Evolutionary conservation across 2,329 filamentous ascomycete species (phyloP), one percentile per base, ranked within the genome.

Genomic region (Intubia oerlemansii): DNA sequence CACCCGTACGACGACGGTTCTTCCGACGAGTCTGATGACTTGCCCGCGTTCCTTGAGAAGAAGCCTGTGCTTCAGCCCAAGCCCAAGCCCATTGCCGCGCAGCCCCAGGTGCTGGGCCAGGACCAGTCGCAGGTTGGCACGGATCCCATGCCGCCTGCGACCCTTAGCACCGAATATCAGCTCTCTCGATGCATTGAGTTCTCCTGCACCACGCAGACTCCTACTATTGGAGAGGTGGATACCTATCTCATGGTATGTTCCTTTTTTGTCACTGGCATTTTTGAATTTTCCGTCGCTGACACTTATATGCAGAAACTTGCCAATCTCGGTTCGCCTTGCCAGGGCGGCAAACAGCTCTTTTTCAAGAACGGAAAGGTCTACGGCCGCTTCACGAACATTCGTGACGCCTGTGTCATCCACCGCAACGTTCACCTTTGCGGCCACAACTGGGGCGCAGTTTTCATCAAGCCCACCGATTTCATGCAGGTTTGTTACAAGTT

Each of bases 381-480:
- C 32, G 47, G 70, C 15, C 58, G 56, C 5, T 71, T 75, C 38
- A 49, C 55, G 6, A 69, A 76, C 39, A 59, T 72, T 28, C 57
- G 64, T 28, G 67, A 74, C 43, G 57, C 69, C 6, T 59, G 54
- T 29, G 51, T 54, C 18, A 54, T 61, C 7, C 51, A 57, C 32
- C 48, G 56, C 10, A 59, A 57, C 28, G 43, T 62, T 17, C 47
- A 51, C 2, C 38, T 56, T 12, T 44, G 50, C 19, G 49, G 50
- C 25, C 46, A 52, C 9, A 48, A 50, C 19, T 71, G 65, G 62
- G 42, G 44, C 26, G 47, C 55, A 12, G 45, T 49, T 25, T 56
- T 55, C 28, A 45, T 67, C 17, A 46, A 48, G 7, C 50, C 56
- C 3, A 48, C 45, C 17, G 52, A 61, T 12, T 59, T 59, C 42